Conservation (phyloP, 2,329 filamentous ascomycete genomes). For the Teratosphaeria destructans region DNA sequence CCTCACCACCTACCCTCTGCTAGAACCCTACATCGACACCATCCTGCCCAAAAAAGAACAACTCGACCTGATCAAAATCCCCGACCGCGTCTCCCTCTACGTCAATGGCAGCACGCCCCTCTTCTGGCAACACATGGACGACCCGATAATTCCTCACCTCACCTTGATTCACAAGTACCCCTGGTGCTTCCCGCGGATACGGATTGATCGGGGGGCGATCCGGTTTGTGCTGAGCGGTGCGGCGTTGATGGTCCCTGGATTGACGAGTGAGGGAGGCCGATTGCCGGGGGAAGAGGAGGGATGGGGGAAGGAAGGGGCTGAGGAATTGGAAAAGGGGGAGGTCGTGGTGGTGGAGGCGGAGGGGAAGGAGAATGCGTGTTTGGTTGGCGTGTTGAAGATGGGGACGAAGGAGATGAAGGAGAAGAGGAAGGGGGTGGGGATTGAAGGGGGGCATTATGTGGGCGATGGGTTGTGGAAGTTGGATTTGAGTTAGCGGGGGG, state of each 20-base stretch:
- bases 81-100: slow-evolving; percentile 84
- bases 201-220: slow-evolving; percentile 91
- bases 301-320: slow-evolving; percentile 38
- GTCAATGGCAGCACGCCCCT: slow-evolving; percentile 66
- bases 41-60: slow-evolving; percentile 91
- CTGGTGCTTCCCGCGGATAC: slow-evolving; percentile 67
- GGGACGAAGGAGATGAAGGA: slow-evolving; percentile 87
- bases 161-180: slow-evolving; percentile 85
- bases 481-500: slow-evolving; percentile 37
- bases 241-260: slow-evolving; percentile 87
- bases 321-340: slow-evolving; percentile 68
- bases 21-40: slow-evolving; percentile 82
- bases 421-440: slow-evolving; percentile 86
- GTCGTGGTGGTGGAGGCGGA: slow-evolving; percentile 85
- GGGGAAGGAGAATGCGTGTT: slow-evolving; percentile 84
- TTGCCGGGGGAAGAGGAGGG: slow-evolving; percentile 50
- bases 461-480: slow-evolving; percentile 90
- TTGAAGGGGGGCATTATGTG: slow-evolving; percentile 87
- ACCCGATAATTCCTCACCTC: slow-evolving; percentile 76
- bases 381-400: slow-evolving; percentile 73
- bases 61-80: slow-evolving; percentile 83
- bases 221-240: slow-evolving; percentile 91
- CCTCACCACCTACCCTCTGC: slow-evolving; percentile 72
- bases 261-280: slow-evolving; percentile 73
- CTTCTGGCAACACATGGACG: slow-evolving; percentile 80